A percentile compares a stretch with the other conserved stretches of the same genome.
Evolutionary conservation across 202 grass and related monocot species (phyloP).

Genomic region (Eragrostis tef): DNA sequence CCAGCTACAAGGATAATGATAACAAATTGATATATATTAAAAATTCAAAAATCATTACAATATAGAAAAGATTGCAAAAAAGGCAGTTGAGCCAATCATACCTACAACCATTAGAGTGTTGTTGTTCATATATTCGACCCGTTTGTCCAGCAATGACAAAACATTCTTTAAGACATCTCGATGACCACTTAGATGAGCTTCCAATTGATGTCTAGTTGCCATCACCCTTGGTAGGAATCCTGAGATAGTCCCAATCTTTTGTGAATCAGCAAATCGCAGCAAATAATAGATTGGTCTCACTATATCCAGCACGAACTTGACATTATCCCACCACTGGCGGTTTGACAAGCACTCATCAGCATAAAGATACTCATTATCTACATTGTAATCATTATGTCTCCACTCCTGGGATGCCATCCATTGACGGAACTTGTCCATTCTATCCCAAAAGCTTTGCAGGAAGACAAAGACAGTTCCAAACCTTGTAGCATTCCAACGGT

Average conservation of each 20-base stretch:
- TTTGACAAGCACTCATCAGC: background rate
- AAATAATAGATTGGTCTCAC: conserved; percentile 2
- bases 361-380: background rate
- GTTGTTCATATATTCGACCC: background rate
- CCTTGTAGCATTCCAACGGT: background rate
- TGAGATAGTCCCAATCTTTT: background rate
- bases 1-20: background rate
- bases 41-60: background rate
- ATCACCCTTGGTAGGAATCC: conserved; percentile 16
- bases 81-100: background rate
- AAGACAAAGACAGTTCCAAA: conserved; percentile 29
- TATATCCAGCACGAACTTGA: conserved; percentile 23
- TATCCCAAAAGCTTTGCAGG: conserved; percentile 8
- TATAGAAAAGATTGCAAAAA: background rate
- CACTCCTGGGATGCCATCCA: conserved; percentile 28
- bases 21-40: background rate
- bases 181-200: background rate
- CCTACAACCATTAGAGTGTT: conserved; percentile 21
- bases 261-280: background rate
- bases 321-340: background rate
- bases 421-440: conserved; percentile 3
- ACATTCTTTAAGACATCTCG: background rate
- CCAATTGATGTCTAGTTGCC: conserved; percentile 12
- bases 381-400: background rate
- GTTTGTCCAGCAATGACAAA: background rate